Evolutionary conservation across 371 early-diverging fungal species (phyloP), one percentile per base, ranked within the genome.

Genomic region (Blakeslea trispora): DNA sequence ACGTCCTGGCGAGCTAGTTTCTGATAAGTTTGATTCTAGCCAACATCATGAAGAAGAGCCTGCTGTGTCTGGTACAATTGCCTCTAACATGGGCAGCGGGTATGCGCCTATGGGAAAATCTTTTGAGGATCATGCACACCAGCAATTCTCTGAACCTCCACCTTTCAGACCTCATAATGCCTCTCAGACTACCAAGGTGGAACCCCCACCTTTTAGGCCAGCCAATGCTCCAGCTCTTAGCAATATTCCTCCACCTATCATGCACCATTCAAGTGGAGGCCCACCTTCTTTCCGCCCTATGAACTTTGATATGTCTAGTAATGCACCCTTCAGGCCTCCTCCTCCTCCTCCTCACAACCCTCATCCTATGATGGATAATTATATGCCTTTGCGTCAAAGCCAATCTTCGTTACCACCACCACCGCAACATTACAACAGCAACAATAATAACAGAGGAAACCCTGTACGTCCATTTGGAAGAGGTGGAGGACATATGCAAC

Each of bases 1-100:
- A 23, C 82, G 99, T 34, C 99, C 98, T 4, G 97, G 96, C 39
- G 97, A 98, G 46, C 65, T 75, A 19, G 71, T 71, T 37, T 66
- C 70, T 40, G 84, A 83, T 52, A 84, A 83, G 46, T 86, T 82
- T 34, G 81, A 83, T 46, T 79, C 82, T 10, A 79, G 81, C 37
- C 77, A 81, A 45, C 82, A 82, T 37, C 69, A 68, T 51, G 72
- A 74, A 0, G 84, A 83, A 37, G 82, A 84, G 44, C 39, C 69
- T 1, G 69, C 59, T 28, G 18, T 28, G n/a, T n/a, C n/a, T n/a
- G n/a, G n/a, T n/a, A n/a, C 28, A 28, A 28, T 28, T n/a, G n/a
- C n/a, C n/a, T n/a, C n/a, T n/a, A n/a, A 28, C 28, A 28, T 7
- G 7, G 7, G 7, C 7, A 28, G 7, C 7, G 28, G 28, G 3